Evolutionary conservation across 345 rosid species (phyloP), one percentile per base, ranked within the genome.

Genomic region (Brassica nigra): DNA sequence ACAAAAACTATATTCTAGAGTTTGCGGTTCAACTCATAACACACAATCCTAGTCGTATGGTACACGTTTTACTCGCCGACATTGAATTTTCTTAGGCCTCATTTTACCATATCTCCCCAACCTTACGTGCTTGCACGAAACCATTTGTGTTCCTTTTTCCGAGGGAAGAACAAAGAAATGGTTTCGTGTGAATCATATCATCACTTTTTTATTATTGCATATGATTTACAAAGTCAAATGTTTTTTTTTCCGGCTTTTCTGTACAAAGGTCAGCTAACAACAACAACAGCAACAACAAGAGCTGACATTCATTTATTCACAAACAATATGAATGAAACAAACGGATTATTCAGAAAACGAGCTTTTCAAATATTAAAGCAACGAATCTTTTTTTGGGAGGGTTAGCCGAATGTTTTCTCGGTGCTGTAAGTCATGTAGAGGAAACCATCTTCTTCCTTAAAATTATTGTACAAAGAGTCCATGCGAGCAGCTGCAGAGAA

Each of bases 361-460:
- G 64, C 33, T 42, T 69, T 52, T 73, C 9, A 3, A 62, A 66
- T 58, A 59, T 44, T 27, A 44, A 18, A 49, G 39, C 39, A 16
- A 61, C 59, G 62, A 57, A 54, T 76, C 16, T 2, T 52, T 49
- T 49, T 49, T 2, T 30, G 18, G 18, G 18, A 0, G 68, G 14
- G 55, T 81, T 65, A 81, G 81, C 86, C 81, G 75, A 90, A 92
- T 44, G 97, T 89, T 70, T 92, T 89, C 87, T 92, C 95, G 28
- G 89, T 89, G 88, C 97, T 89, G 87, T 90, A 92, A 70, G 90
- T 85, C 97, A 92, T 85, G 76, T 90, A 92, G 65, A 81, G 3
- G 77, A 89, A 92, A 10, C 95, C 97, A 64, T 92, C 95, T 42
- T 85, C 92, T 0, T 90, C 95, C 86, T 88, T 92, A 84, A 61